Evolutionary conservation across 495 filamentous ascomycete genomes (phyloP).

Genomic region (Elaphomyces granulatus): DNA sequence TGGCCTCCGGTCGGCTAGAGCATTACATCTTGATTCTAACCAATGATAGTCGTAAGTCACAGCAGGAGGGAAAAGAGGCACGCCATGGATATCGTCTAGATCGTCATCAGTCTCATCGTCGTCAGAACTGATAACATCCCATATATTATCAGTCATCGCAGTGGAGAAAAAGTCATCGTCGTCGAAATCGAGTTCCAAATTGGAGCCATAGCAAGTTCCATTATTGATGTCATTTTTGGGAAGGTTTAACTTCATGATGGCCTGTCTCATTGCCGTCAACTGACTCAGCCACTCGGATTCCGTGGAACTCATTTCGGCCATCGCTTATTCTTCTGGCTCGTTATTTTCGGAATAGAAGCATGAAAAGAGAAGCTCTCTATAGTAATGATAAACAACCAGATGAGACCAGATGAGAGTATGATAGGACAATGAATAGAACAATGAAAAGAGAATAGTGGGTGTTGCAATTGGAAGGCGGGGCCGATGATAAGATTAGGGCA

Average conservation of each 20-base stretch:
- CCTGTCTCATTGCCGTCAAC: conserved; percentile 54
- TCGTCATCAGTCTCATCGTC: conserved; percentile 45
- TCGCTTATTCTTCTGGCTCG: conserved; percentile 7
- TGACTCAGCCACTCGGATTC: conserved; percentile 60
- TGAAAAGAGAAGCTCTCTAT: no score
- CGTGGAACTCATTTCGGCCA: conserved; percentile 22
- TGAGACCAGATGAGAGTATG: background rate
- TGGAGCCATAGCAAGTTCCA: conserved; percentile 36
- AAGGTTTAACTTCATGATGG: conserved; percentile 54
- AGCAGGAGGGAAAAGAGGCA: conserved; percentile 8
- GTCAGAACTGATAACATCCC: conserved; percentile 71
- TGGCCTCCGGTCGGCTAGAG: conserved; percentile 41
- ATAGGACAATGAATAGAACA: background rate
- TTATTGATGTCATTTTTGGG: conserved; percentile 30
- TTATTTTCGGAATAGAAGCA: background rate
- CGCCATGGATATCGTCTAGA: conserved; percentile 21
- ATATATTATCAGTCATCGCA: conserved; percentile 62
- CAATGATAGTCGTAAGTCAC: conserved; percentile 36
- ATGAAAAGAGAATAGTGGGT: background rate
- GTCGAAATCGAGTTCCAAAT: conserved; percentile 45
- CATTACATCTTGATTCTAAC: conserved; percentile 50
- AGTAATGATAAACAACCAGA: no score
- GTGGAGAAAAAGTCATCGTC: conserved; percentile 46
- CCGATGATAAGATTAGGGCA: no score
- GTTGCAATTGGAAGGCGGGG: no score